Base-by-base conservation (phyloP, 2,329 filamentous ascomycete species). In the Penicillium palitans region DNA sequence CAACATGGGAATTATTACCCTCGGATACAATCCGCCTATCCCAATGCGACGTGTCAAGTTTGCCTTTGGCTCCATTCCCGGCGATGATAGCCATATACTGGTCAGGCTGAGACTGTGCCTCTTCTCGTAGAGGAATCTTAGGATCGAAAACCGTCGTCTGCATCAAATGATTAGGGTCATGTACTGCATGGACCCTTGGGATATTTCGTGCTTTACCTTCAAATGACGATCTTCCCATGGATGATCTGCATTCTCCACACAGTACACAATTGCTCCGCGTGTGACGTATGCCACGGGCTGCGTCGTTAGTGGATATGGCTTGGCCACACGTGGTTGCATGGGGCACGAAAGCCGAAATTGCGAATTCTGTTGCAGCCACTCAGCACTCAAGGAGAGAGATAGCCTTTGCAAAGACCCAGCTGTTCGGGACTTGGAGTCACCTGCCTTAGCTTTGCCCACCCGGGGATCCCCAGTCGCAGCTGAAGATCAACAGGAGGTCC, bases 211-310 rank as follows among this genome's bases (percentile, higher is more conserved):
- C 27, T 29, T 29, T 29, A 10, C 27, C 27, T 29, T 29, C 2
- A 29, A 27, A 27, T 27, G 27, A 29, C 27, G 25, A 21, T 21
- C 25, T 27, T 8, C 9, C 27, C 27, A 10, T 29, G 9, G 9
- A 29, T 10, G 27, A 29, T 29, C 27, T 29, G 9, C 27, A 27
- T 9, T 9, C 27, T 9, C 27, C 27, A 29, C 78, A 58, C 84
- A 87, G 68, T 87, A 87, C 6, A 87, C 74, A 6, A 87, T 66
- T 0, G 84, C 85, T 0, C 85, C 85, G 4, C 84, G 78, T 2
- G 80, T 83, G 7, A 87, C 68, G 1, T 80, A 77, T 39, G 85
- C 62, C 2, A 81, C 83, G n/a, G 79, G 71, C 64, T 86, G 83
- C 62, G 81, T 81, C 0, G 83, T 82, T 62, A 82, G 81, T 0